Conservation (phyloP, 2,329 filamentous ascomycete genomes). For the Fusarium euwallaceae region DNA sequence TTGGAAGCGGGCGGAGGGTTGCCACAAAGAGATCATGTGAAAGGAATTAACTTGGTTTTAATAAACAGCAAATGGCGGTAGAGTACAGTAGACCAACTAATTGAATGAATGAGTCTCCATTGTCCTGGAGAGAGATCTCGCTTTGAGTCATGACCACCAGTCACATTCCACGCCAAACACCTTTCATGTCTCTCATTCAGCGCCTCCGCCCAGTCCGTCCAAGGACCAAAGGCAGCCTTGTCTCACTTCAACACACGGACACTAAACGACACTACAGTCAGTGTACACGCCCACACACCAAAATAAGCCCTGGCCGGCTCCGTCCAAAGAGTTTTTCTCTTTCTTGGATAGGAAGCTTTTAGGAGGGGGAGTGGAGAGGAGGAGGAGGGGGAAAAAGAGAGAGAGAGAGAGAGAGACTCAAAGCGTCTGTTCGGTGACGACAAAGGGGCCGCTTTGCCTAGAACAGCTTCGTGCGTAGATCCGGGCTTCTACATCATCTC, state of each 20-base stretch:
- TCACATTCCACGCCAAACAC: slow-evolving; percentile 46
- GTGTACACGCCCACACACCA: slow-evolving; percentile 23
- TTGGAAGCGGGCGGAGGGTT: slow-evolving; percentile 35
- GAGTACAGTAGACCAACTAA: not conserved
- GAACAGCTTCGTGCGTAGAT: slow-evolving; percentile 40
- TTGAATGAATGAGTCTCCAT: slow-evolving; percentile 19
- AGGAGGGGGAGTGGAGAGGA: slow-evolving; percentile 4
- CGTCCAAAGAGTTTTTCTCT: slow-evolving; percentile 31
- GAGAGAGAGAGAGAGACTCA: slow-evolving; percentile 15
- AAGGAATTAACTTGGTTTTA: slow-evolving; percentile 1
- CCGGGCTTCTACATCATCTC: slow-evolving; percentile 20
- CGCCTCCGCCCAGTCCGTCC: slow-evolving; percentile 32
- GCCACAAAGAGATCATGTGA: slow-evolving; percentile 45
- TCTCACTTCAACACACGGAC: slow-evolving; percentile 38
- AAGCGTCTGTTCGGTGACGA: slow-evolving; percentile 21
- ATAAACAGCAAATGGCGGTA: slow-evolving; percentile 16
- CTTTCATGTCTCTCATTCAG: slow-evolving; percentile 36
- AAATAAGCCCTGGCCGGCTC: slow-evolving; percentile 41
- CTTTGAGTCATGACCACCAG: slow-evolving; percentile 45
- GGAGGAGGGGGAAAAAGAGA: not conserved
- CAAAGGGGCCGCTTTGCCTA: slow-evolving; percentile 43
- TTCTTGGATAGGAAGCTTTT: not conserved
- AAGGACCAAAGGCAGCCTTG: slow-evolving; percentile 24
- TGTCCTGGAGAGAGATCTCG: slow-evolving; percentile 24
- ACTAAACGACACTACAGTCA: not conserved